Base-by-base conservation (phyloP, 2,329 filamentous ascomycete species). In the Sporothrix brasiliensis region DNA sequence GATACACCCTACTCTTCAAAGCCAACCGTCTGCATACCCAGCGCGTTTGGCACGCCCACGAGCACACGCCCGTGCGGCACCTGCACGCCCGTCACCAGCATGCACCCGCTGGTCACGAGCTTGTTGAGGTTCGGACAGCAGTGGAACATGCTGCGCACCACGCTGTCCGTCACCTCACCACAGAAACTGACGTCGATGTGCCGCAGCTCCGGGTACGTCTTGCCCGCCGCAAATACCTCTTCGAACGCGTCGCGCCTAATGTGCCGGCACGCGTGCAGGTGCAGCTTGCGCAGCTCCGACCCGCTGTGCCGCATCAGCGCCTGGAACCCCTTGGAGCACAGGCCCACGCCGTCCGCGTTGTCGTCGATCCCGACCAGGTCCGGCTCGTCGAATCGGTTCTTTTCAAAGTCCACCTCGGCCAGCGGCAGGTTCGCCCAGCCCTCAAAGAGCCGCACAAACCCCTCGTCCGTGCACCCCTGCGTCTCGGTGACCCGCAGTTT, bases 221-320 rank as follows among this genome's bases (percentile, higher is more conserved):
- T 86, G 30, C 83, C 84, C 10, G 81, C 79, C 6, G 82, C 80
- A 76, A 98, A 97, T 0, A 91, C 89, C 11, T 89, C 85, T 73
- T 92, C 88, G 71, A 97, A 93, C 0, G 92, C 88, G 19, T 86
- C 81, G 47, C 86, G 83, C 1, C 88, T 86, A 73, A 98, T 94
- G 78, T 97, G 91, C 3, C 94, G 90, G 77, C 93, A 97, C 0
- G 91, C 92, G 16, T 92, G 87, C n/a, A 97, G 83, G 76, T 96
- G 92, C 47, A 98, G 82, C 53, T 86, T 82, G 71, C 85, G 84
- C 1, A 98, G 80, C 13, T 80, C 83, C 1, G 80, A 77, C 4
- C 92, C 92, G 0, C 93, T 97, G 77, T 97, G 94, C 0, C 83
- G 81, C 92, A 97, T 97, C 56, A 97, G 80, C 0, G 92, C 92